Conservation (phyloP, 1,284 basidiomycete species). For the Somion occarium region DNA sequence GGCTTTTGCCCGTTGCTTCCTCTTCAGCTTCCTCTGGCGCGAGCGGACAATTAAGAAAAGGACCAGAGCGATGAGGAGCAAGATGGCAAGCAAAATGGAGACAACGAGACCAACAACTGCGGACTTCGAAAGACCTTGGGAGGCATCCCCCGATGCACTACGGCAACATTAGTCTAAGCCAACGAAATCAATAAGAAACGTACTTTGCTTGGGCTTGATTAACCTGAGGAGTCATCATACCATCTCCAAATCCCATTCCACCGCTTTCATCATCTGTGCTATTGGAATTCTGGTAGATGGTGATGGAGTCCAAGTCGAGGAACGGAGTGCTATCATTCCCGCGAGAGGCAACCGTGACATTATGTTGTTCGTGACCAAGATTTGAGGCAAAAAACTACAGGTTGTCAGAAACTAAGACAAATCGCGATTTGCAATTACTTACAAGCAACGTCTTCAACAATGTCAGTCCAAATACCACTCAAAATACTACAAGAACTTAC, state of each 20-base stretch:
- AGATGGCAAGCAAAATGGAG: constrained; percentile 26
- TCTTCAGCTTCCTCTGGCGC: constrained; percentile 8
- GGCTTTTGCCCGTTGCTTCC: constrained; percentile 4
- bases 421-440: constrained; percentile 12
- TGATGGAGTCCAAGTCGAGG: constrained; percentile 41
- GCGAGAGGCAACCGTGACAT: constrained; percentile 30
- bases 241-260: neutral
- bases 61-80: constrained; percentile 26
- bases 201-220: neutral
- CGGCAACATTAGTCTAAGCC: neutral
- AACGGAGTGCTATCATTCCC: constrained; percentile 26
- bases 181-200: neutral
- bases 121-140: constrained; percentile 13
- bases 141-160: neutral
- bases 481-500: constrained; percentile 22
- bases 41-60: constrained; percentile 27
- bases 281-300: constrained; percentile 20
- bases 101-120: constrained; percentile 28
- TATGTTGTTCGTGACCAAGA: constrained; percentile 31
- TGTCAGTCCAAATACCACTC: constrained; percentile 6
- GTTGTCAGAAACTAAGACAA: constrained; percentile 7
- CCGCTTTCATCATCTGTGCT: neutral
- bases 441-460: constrained; percentile 39
- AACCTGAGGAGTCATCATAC: neutral
- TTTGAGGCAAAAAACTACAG: constrained; percentile 35